Percentiles rank a stretch among this genome's conserved stretches.
Conservation (phyloP, 2,329 filamentous ascomycete species). For the Colletotrichum orchidophilum region DNA sequence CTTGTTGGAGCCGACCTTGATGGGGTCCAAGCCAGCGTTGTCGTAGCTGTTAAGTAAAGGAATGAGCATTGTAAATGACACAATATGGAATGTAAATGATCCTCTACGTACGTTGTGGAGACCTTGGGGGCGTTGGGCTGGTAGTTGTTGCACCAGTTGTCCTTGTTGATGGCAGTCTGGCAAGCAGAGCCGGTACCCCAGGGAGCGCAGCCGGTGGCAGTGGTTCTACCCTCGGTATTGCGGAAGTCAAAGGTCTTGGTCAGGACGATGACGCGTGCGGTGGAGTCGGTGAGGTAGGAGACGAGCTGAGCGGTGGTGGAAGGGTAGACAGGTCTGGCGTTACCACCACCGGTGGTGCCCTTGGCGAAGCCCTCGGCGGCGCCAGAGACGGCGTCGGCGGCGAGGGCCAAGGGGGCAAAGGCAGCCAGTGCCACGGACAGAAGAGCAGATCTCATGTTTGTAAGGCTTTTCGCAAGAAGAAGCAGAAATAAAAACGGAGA, state of each 20-base stretch:
- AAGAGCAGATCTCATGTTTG: conserved; percentile 22
- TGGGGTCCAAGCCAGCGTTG: conserved; percentile 60
- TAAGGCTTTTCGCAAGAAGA: background rate
- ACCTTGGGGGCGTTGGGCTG: conserved; percentile 59
- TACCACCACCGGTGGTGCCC: conserved; percentile 64
- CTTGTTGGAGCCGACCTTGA: conserved; percentile 67
- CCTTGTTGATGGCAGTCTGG: conserved; percentile 69
- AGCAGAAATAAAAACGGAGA: background rate
- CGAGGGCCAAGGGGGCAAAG: conserved; percentile 24
- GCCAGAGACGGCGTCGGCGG: conserved; percentile 43
- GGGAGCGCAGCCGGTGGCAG: background rate
- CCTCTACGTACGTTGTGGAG: conserved; percentile 42
- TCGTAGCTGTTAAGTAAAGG: conserved; percentile 47
- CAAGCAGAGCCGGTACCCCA: conserved; percentile 54
- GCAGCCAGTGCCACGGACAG: conserved; percentile 31
- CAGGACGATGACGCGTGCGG: conserved; percentile 66
- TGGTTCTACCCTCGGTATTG: background rate
- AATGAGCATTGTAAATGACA: background rate
- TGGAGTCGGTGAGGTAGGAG: conserved; percentile 64
- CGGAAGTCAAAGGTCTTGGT: conserved; percentile 65
- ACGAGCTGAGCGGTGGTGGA: conserved; percentile 64
- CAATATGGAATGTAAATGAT: background rate
- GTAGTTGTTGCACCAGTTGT: conserved; percentile 68
- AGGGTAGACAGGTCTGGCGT: conserved; percentile 62
- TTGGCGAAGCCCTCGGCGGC: conserved; percentile 54